A percentile compares a stretch with the other conserved stretches of the same genome.
Evolutionary conservation across 257 asterid species (phyloP).

Genomic region (Penstemon eatonii): DNA sequence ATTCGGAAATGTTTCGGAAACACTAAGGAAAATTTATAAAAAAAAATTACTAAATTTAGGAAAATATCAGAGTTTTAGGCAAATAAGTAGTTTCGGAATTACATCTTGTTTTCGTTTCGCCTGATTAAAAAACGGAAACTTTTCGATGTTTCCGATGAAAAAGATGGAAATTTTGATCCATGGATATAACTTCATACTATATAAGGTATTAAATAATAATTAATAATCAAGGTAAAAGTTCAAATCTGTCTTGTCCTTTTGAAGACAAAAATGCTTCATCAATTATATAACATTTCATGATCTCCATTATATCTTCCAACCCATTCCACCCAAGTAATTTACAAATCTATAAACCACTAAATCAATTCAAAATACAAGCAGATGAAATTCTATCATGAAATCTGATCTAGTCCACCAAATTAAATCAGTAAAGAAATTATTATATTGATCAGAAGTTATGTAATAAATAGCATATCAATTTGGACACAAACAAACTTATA

Average conservation of each 20-base stretch:
- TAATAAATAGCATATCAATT: not conserved
- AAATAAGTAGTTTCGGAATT: too few relatives aligned
- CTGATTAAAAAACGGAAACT: too few relatives aligned
- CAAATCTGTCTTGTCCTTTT: constrained; percentile 20
- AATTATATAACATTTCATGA: not conserved
- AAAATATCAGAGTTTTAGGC: too few relatives aligned
- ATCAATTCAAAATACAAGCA: not conserved
- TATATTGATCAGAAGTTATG: not conserved
- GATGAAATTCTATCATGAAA: not conserved
- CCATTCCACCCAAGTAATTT: not conserved
- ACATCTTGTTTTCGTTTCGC: too few relatives aligned
- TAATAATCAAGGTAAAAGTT: constrained; percentile 20
- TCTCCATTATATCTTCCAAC: not conserved
- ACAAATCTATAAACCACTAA: too few relatives aligned
- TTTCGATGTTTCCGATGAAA: too few relatives aligned
- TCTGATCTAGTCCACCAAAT: not conserved
- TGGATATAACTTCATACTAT: too few relatives aligned
- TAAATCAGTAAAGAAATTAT: not conserved
- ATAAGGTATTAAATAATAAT: not conserved
- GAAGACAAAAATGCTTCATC: constrained; percentile 1
- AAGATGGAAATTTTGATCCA: too few relatives aligned
- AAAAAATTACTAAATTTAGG: too few relatives aligned
- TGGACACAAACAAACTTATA: not conserved
- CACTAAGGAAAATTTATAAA: too few relatives aligned
- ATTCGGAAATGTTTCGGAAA: too few relatives aligned